These are phyloP conservation scores for Stellera chamaejasme DNA, from an alignment of 345 rosid species.

Conservation along the genomic window DNA sequence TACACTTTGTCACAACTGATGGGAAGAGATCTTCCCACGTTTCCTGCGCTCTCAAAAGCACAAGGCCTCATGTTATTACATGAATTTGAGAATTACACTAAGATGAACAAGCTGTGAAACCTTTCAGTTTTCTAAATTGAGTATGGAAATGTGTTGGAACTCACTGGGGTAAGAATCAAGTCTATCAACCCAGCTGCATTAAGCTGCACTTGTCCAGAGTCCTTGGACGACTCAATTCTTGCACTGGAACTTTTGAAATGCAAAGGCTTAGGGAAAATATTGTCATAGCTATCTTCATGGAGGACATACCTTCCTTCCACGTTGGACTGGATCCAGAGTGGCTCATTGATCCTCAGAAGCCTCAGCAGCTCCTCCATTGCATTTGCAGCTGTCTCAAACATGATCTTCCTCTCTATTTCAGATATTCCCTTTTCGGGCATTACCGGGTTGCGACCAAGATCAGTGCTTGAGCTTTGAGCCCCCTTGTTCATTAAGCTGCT, in stretches of 20 bases:
- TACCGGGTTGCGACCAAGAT: slow-evolving; percentile 8
- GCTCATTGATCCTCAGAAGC: slow-evolving; percentile 34
- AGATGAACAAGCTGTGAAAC: too few relatives aligned
- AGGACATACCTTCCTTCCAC: slow-evolving; percentile 28
- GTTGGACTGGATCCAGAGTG: slow-evolving; percentile 42
- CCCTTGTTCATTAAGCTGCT: neutral
- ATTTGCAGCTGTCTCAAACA: slow-evolving; percentile 32
- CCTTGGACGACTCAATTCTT: slow-evolving; percentile 60
- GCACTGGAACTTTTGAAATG: slow-evolving; percentile 27
- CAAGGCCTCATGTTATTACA: too few relatives aligned
- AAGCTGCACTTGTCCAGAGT: slow-evolving; percentile 29
- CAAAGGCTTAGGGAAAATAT: slow-evolving; percentile 17
- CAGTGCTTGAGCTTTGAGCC: slow-evolving; percentile 1
- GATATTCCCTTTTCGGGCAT: slow-evolving; percentile 9
- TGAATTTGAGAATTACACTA: too few relatives aligned
- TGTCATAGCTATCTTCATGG: slow-evolving; percentile 31
- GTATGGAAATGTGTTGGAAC: neutral
- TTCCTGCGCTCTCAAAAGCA: slow-evolving; percentile 25
- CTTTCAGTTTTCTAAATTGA: neutral
- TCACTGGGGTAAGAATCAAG: slow-evolving; percentile 48
- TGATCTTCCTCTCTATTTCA: slow-evolving; percentile 25
- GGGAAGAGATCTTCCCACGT: slow-evolving; percentile 60
- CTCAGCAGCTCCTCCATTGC: slow-evolving; percentile 50
- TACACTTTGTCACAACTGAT: slow-evolving; percentile 51
- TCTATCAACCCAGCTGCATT: slow-evolving; percentile 32